Percentiles rank a stretch among this genome's conserved stretches.
Evolutionary conservation across 148 eudicot species (phyloP).

Genomic region (Vaccinium darrowii): DNA sequence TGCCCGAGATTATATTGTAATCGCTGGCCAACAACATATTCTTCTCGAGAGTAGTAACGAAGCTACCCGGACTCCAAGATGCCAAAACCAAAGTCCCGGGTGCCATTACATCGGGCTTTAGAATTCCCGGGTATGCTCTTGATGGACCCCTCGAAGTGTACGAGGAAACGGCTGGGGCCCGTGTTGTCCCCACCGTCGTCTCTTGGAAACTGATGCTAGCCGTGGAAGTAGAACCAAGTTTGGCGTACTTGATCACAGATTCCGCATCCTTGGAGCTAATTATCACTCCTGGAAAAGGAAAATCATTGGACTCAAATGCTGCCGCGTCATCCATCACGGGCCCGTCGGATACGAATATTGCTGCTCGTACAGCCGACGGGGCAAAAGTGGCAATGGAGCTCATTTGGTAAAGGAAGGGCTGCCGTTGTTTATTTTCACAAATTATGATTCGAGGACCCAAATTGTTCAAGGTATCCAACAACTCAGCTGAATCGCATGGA

Average conservation of each 20-base stretch:
- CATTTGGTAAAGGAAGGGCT: background rate
- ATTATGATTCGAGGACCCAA: background rate
- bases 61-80: conserved; percentile 9
- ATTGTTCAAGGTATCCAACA: background rate
- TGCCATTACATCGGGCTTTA: conserved; percentile 36
- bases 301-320: background rate
- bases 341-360: background rate
- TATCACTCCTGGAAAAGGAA: conserved; percentile 22
- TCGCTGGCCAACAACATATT: conserved; percentile 12
- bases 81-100: conserved; percentile 25
- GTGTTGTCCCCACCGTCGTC: conserved; percentile 20
- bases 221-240: background rate
- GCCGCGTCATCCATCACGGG: background rate
- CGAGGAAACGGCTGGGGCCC: conserved; percentile 19
- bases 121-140: conserved; percentile 16
- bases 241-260: background rate
- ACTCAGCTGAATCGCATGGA: background rate
- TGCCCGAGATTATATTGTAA: conserved; percentile 21
- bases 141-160: conserved; percentile 30
- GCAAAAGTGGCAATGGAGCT: background rate
- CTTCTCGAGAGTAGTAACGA: background rate
- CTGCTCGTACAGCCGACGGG: background rate
- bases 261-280: conserved; percentile 16
- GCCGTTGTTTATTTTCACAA: background rate
- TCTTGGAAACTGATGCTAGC: conserved; percentile 7